A percentile compares a stretch with the other conserved stretches of the same genome.
phyloP scores from a whole-genome alignment of 2,329 filamentous ascomycete genomes.

The Clarireedia hainanense region DNA sequence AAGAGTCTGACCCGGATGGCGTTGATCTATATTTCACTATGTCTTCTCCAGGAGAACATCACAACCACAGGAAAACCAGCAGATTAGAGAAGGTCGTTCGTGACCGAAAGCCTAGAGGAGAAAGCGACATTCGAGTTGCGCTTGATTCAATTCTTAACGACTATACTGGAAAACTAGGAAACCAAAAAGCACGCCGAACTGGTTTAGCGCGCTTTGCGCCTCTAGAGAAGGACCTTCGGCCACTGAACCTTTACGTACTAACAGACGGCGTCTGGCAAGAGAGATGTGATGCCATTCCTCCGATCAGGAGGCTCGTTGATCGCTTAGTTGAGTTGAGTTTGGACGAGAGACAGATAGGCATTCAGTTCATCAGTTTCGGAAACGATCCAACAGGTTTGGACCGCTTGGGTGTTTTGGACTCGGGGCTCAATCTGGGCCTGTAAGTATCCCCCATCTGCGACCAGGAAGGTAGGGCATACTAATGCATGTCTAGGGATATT shows the following conservation, averaged over 20 bases:
- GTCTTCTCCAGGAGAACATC: neutral
- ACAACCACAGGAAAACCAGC: neutral
- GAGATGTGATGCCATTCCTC: neutral
- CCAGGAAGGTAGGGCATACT: neutral
- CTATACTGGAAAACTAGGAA: constrained; percentile 5
- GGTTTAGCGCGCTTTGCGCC: neutral
- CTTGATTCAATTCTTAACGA: constrained; percentile 5
- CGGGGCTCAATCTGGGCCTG: neutral
- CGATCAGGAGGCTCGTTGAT: constrained; percentile 2
- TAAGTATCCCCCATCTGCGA: neutral
- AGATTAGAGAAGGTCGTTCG: neutral
- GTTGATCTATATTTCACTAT: neutral
- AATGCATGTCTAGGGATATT: constrained; percentile 5
- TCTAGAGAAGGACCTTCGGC: neutral
- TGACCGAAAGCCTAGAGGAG: neutral
- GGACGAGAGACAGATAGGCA: neutral
- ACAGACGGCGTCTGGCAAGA: constrained; percentile 13
- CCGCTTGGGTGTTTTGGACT: neutral
- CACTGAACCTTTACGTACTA: constrained; percentile 12
- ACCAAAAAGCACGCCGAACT: neutral
- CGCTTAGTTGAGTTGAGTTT: constrained; percentile 1
- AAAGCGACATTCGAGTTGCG: constrained; percentile 7
- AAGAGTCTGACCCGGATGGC: neutral
- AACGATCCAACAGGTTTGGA: neutral
- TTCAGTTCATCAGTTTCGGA: neutral